Base-by-base conservation (phyloP, 768 basidiomycete species). In the Boletus eberwhitei region DNA sequence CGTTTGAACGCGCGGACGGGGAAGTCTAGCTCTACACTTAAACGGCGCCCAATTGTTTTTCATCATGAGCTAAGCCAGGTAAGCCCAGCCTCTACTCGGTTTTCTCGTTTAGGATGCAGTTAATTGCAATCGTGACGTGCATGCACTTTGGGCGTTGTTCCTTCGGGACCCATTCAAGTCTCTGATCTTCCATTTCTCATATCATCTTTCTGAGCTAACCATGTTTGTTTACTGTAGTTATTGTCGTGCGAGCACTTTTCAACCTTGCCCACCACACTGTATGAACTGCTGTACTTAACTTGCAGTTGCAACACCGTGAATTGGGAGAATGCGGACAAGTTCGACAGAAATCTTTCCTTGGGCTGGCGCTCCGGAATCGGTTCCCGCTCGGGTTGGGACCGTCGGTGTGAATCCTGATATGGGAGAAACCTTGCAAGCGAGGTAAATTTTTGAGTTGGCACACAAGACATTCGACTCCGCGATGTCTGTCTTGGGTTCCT, bases 111-210 rank as follows among this genome's bases (percentile, higher is more conserved):
- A 74, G 73, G 81, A 83, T 77, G 81, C 68, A 77, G 50, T 68
- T 50, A 57, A 74, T 74, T 78, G 71, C 73, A 75, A 71, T 49
- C 71, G 74, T 75, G 83, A 86, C 77, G 84, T 82, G 83, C 74
- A 71, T 71, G 77, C 79, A 80, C 80, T 34, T 60, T 84, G 84
- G 75, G 78, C 75, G 74, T 67, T 64, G 70, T 79, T 83, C 83
- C 83, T 83, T 82, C 72, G 76, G 84, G 80, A 85, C 78, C 83
- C 84, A 87, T 87, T 87, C 86, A 87, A 87, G 85, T 87, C 85
- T 81, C 86, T 86, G 85, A 87, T 36, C 48, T 55, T 59, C 31
- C 45, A 45, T 39, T 50, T 26, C 39, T n/a, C 47, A 38, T 45
- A 14, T n/a, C 11, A 5, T 39, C 4, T 17, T 47, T 46, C 50